Evolutionary conservation across 345 rosid genomes (phyloP).

Genomic region (Hibiscus tridactylites): DNA sequence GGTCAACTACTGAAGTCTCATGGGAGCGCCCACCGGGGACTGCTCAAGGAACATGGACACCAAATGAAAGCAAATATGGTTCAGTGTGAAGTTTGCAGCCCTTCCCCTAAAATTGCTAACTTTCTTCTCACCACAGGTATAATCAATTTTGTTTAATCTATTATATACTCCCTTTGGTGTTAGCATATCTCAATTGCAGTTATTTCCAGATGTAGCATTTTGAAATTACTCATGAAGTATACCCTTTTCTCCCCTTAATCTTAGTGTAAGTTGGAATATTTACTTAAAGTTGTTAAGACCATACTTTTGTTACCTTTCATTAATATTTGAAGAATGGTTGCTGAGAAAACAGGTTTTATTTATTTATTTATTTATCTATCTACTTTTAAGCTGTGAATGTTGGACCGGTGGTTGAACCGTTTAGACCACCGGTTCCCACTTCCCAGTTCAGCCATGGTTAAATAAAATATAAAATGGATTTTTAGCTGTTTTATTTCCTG

Average conservation of each 20-base stretch:
- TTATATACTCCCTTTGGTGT: not conserved
- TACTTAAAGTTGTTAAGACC: too few species aligned
- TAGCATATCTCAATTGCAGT: not conserved
- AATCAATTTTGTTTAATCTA: not conserved
- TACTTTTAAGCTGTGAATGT: too few species aligned
- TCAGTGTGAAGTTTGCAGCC: conserved; percentile 26
- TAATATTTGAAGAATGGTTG: too few species aligned
- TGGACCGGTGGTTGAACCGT: too few species aligned
- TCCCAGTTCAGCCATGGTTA: too few species aligned
- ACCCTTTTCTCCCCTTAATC: not conserved
- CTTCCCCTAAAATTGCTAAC: not conserved
- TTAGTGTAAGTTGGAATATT: too few species aligned
- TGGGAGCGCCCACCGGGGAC: conserved; percentile 53
- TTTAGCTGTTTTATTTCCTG: too few species aligned
- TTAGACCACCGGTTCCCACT: too few species aligned
- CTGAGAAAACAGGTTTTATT: too few species aligned
- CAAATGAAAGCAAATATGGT: conserved; percentile 53
- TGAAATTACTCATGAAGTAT: not conserved
- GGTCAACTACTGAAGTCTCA: conserved; percentile 50
- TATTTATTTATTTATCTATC: too few species aligned
- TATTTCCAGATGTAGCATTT: not conserved
- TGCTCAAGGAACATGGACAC: conserved; percentile 33
- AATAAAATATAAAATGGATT: too few species aligned
- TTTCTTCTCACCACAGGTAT: not conserved
- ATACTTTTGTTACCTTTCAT: too few species aligned